A percentile compares a stretch with the other conserved stretches of the same genome.
Conservation (phyloP, 768 basidiomycete species). For the Amanita rimosa region DNA sequence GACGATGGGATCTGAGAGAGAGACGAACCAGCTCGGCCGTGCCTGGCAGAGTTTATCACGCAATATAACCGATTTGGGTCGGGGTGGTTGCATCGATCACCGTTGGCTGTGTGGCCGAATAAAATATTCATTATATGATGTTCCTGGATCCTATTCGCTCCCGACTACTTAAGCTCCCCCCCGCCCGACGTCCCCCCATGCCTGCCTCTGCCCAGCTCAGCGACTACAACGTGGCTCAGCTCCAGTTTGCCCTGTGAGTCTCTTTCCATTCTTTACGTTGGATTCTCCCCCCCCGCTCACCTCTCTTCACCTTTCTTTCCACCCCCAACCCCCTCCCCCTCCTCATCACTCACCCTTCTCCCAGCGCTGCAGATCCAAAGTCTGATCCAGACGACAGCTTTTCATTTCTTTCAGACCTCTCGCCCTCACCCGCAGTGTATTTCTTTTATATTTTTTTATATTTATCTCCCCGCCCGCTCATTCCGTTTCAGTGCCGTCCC, state of each 20-base stretch:
- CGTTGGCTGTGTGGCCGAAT: constrained; percentile 6
- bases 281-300: constrained; percentile 17
- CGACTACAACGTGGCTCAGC: constrained; percentile 51
- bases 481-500: constrained; percentile 13
- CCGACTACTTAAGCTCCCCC: constrained; percentile 11
- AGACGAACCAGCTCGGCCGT: constrained; percentile 7
- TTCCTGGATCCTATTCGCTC: constrained; percentile 6
- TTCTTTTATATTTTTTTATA: constrained; percentile 5
- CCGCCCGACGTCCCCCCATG: constrained; percentile 9
- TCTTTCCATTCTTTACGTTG: too few species aligned
- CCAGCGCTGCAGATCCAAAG: constrained; percentile 27
- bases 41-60: constrained; percentile 8
- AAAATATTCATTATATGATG: constrained; percentile 5
- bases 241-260: constrained; percentile 50
- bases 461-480: constrained; percentile 9
- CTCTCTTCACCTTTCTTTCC: too few species aligned
- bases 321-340: too few species aligned
- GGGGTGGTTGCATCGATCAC: constrained; percentile 10
- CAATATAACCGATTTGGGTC: constrained; percentile 15
- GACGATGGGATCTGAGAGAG: constrained; percentile 14
- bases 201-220: constrained; percentile 30
- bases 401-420: constrained; percentile 33
- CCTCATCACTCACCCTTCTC: too few species aligned
- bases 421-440: constrained; percentile 37
- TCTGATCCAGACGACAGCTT: constrained; percentile 20